A percentile compares a stretch with the other conserved stretches of the same genome.
phyloP scores from a whole-genome alignment of 148 eudicot genomes.

The Spergularia bocconei region DNA sequence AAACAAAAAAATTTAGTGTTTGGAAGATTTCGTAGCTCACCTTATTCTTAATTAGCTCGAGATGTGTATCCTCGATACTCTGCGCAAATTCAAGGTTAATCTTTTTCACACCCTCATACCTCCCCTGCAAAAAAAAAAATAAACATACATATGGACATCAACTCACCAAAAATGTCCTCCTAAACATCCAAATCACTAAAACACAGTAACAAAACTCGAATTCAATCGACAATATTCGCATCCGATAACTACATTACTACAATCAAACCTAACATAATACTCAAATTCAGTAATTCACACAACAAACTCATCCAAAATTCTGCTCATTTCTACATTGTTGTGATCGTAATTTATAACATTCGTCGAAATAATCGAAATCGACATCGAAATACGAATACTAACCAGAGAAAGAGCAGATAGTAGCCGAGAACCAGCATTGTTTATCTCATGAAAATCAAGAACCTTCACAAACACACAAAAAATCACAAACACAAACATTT shows the following conservation, averaged over 20 bases:
- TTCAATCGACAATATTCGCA: not conserved
- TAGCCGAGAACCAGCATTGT: slow-evolving; percentile 71
- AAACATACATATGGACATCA: slow-evolving; percentile 9
- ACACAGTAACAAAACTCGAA: not conserved
- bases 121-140: slow-evolving; percentile 51
- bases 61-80: slow-evolving; percentile 77
- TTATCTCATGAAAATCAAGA: slow-evolving; percentile 81
- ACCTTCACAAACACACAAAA: slow-evolving; percentile 30
- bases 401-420: slow-evolving; percentile 85
- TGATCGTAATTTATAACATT: too few relatives aligned
- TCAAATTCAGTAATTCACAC: not conserved
- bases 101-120: slow-evolving; percentile 71
- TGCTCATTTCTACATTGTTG: not conserved
- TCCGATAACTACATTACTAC: not conserved
- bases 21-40: slow-evolving; percentile 29
- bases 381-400: slow-evolving; percentile 7
- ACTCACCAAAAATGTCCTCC: not conserved
- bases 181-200: not conserved
- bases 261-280: not conserved
- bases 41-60: slow-evolving; percentile 59
- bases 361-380: too few relatives aligned
- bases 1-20: not conserved
- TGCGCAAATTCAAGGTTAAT: slow-evolving; percentile 90
- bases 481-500: not conserved
- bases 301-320: not conserved